Evolutionary conservation across 2,329 filamentous ascomycete species (phyloP), one percentile per base, ranked within the genome.

Genomic region (Aureobasidium sp.): DNA sequence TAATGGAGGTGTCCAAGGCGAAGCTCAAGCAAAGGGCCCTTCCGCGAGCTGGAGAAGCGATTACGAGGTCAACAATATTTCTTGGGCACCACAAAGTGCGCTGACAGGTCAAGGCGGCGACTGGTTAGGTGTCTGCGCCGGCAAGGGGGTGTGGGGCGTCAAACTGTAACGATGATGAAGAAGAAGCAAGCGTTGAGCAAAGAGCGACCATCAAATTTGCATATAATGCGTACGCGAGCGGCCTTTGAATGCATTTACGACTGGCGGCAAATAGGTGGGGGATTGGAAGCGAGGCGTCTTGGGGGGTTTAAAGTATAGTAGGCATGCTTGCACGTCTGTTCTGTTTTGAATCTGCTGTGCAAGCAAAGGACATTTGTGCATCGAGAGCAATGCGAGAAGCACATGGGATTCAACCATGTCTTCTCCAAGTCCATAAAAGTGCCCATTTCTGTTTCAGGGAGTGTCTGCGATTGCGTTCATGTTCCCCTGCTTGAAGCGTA

Each of bases 21-120:
- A 71, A 37, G 65, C 69, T 63, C 47, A 88, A 79, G 71, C 80
- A 77, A 72, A 84, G 84, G 87, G 82, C 25, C 90, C 90, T 0
- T 84, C 88, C 3, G 88, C 88, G 5, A 87, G 84, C 70, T 95
- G 90, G 90, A 83, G 87, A 71, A 93, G 90, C 73, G 90, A 94
- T 66, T 93, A 93, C 69, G 90, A 95, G 74, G 86, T 95, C 55
- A 87, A 86, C 44, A 95, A 95, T 72, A 79, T 95, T 15, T 89
- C 88, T 66, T 95, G 90, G 90, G 88, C 90, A 34, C 90, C 90
- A 36, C 87, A 87, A 65, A 85, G 81, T 65, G 78, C 86, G 25
- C 76, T 87, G 62, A 87, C 82, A 34, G 79, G 78, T 20, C 89
- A 92, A 63, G 84, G 83, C 17, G 88, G 89, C 22, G 90, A 95